Percentiles rank a stretch among this genome's conserved stretches.
Evolutionary conservation across 805 yeast species (phyloP).

Genomic region (Saturnispora dispora): DNA sequence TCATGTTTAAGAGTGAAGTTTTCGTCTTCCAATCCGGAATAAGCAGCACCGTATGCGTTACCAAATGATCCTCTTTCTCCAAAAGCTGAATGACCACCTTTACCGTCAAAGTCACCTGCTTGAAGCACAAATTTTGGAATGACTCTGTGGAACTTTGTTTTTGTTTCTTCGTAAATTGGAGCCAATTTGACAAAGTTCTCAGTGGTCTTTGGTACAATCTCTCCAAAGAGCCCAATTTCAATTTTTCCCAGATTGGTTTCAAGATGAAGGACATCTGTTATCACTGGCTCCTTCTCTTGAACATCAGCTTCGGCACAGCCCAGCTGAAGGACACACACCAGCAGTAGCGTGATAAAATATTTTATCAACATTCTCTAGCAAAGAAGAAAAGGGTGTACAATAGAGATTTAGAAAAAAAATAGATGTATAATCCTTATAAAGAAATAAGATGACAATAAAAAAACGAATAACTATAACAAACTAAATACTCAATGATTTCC

Average conservation of each 20-base stretch:
- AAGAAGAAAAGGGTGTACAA: neutral
- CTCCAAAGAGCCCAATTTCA: constrained; percentile 56
- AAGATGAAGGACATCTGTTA: constrained; percentile 39
- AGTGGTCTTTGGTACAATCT: constrained; percentile 54
- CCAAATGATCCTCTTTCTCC: constrained; percentile 10
- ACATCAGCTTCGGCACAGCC: neutral
- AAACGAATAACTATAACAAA: neutral
- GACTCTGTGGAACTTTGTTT: constrained; percentile 62
- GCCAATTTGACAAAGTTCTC: constrained; percentile 48
- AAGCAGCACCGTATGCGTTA: constrained; percentile 37
- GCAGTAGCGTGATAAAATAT: neutral
- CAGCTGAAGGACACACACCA: neutral
- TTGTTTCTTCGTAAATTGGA: constrained; percentile 38
- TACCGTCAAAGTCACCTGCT: constrained; percentile 79
- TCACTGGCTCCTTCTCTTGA: constrained; percentile 34
- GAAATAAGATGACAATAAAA: neutral
- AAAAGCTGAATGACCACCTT: constrained; percentile 74
- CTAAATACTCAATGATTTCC: constrained; percentile 11
- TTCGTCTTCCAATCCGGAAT: constrained; percentile 57
- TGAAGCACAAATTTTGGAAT: constrained; percentile 70
- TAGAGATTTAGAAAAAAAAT: neutral
- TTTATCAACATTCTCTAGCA: neutral
- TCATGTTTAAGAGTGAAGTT: constrained; percentile 43
- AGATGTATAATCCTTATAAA: neutral
- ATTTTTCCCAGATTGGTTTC: constrained; percentile 34